These are phyloP conservation scores for Chamaecrista fasciculata DNA, from an alignment of 306 rosid genomes.

Conservation along the genomic window DNA sequence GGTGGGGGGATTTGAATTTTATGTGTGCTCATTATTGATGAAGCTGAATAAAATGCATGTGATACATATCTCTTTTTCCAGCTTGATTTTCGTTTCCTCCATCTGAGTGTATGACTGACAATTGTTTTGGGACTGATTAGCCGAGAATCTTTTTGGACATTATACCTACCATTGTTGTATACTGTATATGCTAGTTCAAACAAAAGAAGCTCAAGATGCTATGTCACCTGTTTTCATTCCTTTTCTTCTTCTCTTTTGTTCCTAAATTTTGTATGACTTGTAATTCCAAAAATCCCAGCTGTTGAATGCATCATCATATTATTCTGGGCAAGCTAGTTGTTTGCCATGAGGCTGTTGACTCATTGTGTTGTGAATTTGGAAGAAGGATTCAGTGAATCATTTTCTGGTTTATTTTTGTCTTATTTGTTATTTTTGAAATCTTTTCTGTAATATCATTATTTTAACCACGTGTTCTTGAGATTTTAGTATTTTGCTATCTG, in stretches of 20 bases:
- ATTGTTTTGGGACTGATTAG: not conserved
- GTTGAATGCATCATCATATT: not conserved
- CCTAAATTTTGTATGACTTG: not conserved
- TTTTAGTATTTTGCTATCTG: not conserved
- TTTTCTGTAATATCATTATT: constrained; percentile 5
- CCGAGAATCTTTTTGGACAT: not conserved
- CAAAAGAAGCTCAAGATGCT: constrained; percentile 8
- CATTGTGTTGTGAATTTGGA: constrained; percentile 12
- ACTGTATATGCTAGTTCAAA: constrained; percentile 2
- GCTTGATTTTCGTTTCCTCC: constrained; percentile 6
- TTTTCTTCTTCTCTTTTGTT: not conserved
- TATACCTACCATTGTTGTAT: not conserved
- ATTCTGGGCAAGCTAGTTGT: not conserved
- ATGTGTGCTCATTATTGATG: not conserved
- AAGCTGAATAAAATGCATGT: constrained; percentile 7
- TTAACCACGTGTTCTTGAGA: constrained; percentile 17
- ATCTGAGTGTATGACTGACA: not conserved
- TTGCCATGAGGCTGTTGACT: constrained; percentile 2
- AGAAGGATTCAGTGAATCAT: not conserved
- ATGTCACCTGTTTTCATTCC: not conserved
- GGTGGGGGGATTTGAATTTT: not conserved
- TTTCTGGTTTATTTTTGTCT: constrained; percentile 4
- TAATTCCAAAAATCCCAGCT: constrained; percentile 15
- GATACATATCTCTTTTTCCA: constrained; percentile 18
- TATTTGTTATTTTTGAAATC: constrained; percentile 1